Conservation (phyloP, 768 basidiomycete species). For the Termitomyces sp. region DNA sequence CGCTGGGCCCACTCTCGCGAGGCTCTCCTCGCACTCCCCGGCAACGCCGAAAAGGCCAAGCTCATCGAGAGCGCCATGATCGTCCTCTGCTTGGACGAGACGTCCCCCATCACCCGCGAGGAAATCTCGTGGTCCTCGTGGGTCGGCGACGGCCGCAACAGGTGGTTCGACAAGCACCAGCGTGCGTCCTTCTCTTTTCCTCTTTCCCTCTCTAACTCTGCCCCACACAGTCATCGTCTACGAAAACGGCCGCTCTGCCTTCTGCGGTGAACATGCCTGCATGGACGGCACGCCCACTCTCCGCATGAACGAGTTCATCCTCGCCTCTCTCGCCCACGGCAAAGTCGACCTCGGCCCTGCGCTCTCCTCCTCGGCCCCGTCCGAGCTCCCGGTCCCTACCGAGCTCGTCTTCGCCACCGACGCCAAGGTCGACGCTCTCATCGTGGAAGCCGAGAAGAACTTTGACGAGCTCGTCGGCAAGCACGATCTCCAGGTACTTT, state of each 20-base stretch:
- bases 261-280: constrained; percentile 77
- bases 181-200: no score
- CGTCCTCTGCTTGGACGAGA: constrained; percentile 82
- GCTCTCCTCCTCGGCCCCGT: constrained; percentile 26
- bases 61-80: constrained; percentile 90
- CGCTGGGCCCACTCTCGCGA: constrained; percentile 72
- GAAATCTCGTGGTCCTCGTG: no score
- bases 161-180: no score
- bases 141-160: constrained; percentile 85
- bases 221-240: constrained; percentile 55
- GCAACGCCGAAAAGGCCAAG: no score
- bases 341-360: no score
- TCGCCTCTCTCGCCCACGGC: constrained; percentile 72
- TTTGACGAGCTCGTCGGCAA: constrained; percentile 74
- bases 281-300: constrained; percentile 94
- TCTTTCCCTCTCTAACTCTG: constrained; percentile 29
- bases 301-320: constrained; percentile 90
- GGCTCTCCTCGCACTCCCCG: constrained; percentile 76
- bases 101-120: no score
- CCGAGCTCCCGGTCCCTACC: constrained; percentile 48
- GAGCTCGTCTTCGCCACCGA: no score
- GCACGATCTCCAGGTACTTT: constrained; percentile 82
- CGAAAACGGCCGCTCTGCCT: constrained; percentile 78
- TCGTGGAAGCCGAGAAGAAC: constrained; percentile 56
- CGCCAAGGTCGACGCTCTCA: constrained; percentile 43